A percentile compares a stretch with the other conserved stretches of the same genome.
Conservation (phyloP, 2,329 filamentous ascomycete species). For the Aspergillus uvarum region DNA sequence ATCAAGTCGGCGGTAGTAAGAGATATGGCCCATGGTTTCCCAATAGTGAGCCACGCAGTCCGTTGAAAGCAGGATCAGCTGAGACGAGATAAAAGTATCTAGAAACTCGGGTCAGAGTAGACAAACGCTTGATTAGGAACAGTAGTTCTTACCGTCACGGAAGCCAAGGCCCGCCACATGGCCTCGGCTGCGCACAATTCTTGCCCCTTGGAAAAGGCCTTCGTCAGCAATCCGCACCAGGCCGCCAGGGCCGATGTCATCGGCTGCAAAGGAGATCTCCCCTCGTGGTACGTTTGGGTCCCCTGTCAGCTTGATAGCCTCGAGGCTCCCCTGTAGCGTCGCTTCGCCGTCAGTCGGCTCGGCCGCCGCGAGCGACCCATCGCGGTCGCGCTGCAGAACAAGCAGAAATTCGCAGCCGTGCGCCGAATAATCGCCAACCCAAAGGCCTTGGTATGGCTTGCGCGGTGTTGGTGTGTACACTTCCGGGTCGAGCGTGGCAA, state of each 20-base stretch:
- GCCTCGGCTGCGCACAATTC: constrained; percentile 71
- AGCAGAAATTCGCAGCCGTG: constrained; percentile 89
- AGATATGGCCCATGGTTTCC: constrained; percentile 55
- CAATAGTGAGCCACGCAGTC: constrained; percentile 80
- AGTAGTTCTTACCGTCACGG: constrained; percentile 59
- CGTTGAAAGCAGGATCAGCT: constrained; percentile 76
- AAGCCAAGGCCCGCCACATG: constrained; percentile 78
- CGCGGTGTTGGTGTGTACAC: constrained; percentile 77
- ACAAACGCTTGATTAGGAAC: neutral
- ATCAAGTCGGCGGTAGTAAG: constrained; percentile 46
- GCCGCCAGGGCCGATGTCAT: constrained; percentile 70
- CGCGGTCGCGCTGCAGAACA: constrained; percentile 67
- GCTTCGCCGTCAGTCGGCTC: constrained; percentile 33
- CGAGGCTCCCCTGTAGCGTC: constrained; percentile 66
- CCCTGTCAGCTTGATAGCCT: constrained; percentile 88
- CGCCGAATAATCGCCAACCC: constrained; percentile 83
- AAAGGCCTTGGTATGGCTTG: constrained; percentile 87
- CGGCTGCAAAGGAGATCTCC: constrained; percentile 75
- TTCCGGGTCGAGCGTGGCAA: constrained; percentile 70
- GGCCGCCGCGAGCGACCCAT: constrained; percentile 45
- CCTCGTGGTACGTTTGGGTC: constrained; percentile 87
- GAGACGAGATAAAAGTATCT: constrained; percentile 64
- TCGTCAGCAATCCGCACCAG: constrained; percentile 65
- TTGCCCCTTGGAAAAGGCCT: constrained; percentile 68
- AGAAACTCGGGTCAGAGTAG: constrained; percentile 16